Base-by-base conservation (phyloP, 371 early-diverging fungal species). In the Mortierella sp. region DNA sequence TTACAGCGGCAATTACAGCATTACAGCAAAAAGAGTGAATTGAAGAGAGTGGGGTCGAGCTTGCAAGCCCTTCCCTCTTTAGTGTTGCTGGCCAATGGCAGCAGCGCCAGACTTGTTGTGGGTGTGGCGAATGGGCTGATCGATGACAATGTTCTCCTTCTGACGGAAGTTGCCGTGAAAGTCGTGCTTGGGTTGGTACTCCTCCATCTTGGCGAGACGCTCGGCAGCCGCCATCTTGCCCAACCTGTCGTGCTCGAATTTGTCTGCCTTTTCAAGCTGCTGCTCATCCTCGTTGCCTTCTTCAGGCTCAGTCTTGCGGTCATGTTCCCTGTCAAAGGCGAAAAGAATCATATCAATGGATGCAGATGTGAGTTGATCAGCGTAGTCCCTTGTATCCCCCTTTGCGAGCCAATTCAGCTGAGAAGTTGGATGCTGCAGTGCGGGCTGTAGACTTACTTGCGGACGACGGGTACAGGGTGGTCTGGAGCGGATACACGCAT, bases 41-140 rank as follows among this genome's bases (percentile, higher is more conserved):
- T 34, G 34, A 7, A 34, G 7, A 34, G 34, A 34, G 34, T 4
- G 34, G 10, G 10, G 10, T 4, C 4, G 34, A 34, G 34, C 34
- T 34, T 34, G 34, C 34, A n/a, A n/a, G n/a, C n/a, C n/a, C n/a
- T n/a, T n/a, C n/a, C 10, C 34, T 34, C 34, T 34, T 34, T 34
- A 34, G 34, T 34, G 34, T 10, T 65, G n/a, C 66, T 54, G 65
- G 8, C 30, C 30, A 5, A n/a, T 9, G 30, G 71, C 70, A 48
- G 78, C 65, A 43, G 71, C 58, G 16, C 78, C 78, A 54, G 78
- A 76, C 67, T 76, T 76, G 63, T 18, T 34, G 52, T 76, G 78
- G 48, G 27, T 65, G 52, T 76, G 78, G 47, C 61, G 78, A 54
- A 70, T 63, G 28, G 78, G 78, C 52, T 76, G 78, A 16, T 28